Base-by-base conservation (phyloP, 257 asterid species). In the Salvia rosmarinus region DNA sequence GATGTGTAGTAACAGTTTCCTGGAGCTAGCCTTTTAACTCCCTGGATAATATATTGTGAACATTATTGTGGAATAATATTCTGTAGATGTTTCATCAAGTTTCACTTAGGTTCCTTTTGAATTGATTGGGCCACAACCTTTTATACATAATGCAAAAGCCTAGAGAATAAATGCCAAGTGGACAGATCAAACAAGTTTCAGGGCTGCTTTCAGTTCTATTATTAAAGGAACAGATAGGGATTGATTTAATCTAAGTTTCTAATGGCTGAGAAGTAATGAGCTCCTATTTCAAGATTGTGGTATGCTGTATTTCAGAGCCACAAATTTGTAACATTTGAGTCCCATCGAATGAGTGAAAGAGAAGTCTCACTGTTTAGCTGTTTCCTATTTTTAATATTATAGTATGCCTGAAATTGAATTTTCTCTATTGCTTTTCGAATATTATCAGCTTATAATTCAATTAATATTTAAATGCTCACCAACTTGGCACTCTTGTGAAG, bases 401-500 rank as follows among this genome's bases (percentile, higher is more conserved):
- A 17, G 32, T 30, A 13, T n/a, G 11, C 1, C n/a, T 34, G 17
- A 25, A 6, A n/a, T n/a, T 44, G 1, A 21, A 19, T 35, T 42
- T 39, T 23, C 49, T 19, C 30, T 30, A 28, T 51, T 19, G 46
- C 40, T 57, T 25, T 19, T 43, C 14, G 47, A 51, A 10, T 16
- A 35, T 65, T 37, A 23, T 63, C 42, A 46, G 70, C 52, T 57
- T 64, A 12, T 10, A 47, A 56, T 70, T 52, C 59, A 16, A 60
- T 28, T 37, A 49, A 57, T 43, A 30, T 62, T 16, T 54, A 50
- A 63, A 6, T 47, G 2, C 43, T 35, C 42, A 13, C 37, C 63
- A 11, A 58, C 77, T 67, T 62, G 56, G 17, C 42, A 50, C 51
- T 75, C 50, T 67, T 66, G 20, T 28, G 73, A n/a, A 51, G 35